Conservation (phyloP, 1,139 yeast genomes). For the Pichia sp. region DNA sequence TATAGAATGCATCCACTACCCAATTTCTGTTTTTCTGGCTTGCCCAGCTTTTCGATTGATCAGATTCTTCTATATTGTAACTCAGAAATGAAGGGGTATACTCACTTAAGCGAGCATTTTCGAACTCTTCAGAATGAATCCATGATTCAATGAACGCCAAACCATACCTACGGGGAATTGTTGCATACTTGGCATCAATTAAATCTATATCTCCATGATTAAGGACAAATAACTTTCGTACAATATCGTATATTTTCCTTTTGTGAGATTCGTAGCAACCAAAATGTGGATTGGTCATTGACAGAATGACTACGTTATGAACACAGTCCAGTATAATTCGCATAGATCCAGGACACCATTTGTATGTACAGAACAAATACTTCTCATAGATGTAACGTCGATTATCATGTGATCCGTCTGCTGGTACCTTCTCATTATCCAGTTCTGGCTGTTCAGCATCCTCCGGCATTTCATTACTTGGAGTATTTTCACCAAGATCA, state of each 20-base stretch:
- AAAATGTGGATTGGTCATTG: conserved; percentile 10
- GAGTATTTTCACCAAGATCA: too few relatives aligned
- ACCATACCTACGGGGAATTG: conserved; percentile 17
- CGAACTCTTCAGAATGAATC: conserved; percentile 5
- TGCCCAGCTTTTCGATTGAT: conserved; percentile 6
- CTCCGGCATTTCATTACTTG: background rate
- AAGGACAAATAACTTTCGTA: conserved; percentile 13
- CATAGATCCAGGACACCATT: conserved; percentile 13
- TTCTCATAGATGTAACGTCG: conserved; percentile 12
- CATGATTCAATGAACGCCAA: conserved; percentile 16
- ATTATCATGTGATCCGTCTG: background rate
- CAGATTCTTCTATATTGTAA: background rate
- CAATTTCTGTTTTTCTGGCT: conserved; percentile 7
- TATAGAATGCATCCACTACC: conserved; percentile 4
- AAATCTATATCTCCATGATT: conserved; percentile 13
- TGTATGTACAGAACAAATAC: conserved; percentile 6
- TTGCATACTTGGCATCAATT: conserved; percentile 10
- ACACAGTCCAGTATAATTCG: conserved; percentile 14
- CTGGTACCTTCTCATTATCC: background rate
- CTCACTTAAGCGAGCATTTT: background rate
- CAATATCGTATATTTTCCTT: conserved; percentile 15
- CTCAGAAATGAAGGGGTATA: conserved; percentile 7
- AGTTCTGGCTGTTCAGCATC: background rate
- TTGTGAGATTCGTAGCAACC: conserved; percentile 16
- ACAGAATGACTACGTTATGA: conserved; percentile 14